Base-by-base conservation (phyloP, 768 basidiomycete species). In the Royoungia palumana region DNA sequence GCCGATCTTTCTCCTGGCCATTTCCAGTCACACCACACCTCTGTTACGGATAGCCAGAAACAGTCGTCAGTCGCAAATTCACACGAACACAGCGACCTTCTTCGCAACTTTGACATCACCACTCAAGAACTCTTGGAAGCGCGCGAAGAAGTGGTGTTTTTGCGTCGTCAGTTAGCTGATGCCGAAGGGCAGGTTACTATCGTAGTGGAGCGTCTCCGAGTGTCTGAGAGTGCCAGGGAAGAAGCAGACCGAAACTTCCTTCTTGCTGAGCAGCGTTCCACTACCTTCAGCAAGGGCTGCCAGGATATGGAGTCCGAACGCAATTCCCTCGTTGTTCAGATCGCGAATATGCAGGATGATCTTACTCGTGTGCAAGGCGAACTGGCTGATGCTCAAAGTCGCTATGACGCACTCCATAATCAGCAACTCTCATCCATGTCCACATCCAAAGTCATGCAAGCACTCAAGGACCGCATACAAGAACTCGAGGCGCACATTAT, bases 391-490 rank as follows among this genome's bases (percentile, higher is more conserved):
- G 78, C 79, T 1, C 83, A 88, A 65, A 69, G 62, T 44, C 81
- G 84, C 2, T 87, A 86, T 51, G 78, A 72, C 49, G 63, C 65
- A 38, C 77, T 88, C 13, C 83, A 86, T 60, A 74, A 77, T 59
- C 78, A 85, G 48, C 86, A 88, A 56, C 74, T 89, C 14, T 77
- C 80, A 12, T 68, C 73, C 11, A 81, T 87, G 79, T 75, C 83
- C 1, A 70, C 76, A 11, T 73, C 72, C 16, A 78, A 82, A 50
- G 80, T 77, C 10, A 76, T 76, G 21, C 73, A 70, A 6, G 71
- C 79, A 16, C 70, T 89, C 34, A 78, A 78, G 34, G 70, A 75
- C 10, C 86, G 89, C 52, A 80, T 91, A 53, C 75, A 79, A 47
- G 82, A 87, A 49, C 78, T 88, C 22, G 84, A 91, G 54, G 67